Conservation (phyloP, 2,329 filamentous ascomycete genomes). For the Cladophialophora chaetospira region DNA sequence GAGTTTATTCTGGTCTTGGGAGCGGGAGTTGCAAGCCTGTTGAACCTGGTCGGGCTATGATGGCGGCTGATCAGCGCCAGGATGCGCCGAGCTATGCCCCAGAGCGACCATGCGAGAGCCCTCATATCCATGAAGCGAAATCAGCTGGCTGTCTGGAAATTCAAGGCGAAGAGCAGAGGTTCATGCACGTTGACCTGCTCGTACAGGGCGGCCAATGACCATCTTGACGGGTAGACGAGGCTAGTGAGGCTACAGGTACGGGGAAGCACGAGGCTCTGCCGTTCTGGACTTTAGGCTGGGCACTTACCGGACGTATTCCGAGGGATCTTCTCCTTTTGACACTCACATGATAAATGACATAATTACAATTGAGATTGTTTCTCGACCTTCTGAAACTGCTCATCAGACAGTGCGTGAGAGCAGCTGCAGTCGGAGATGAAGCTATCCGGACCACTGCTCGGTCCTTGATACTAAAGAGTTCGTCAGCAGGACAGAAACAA, state of each 20-base stretch:
- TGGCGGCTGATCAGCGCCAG: slow-evolving; percentile 1
- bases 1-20: slow-evolving; percentile 7
- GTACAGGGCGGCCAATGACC: slow-evolving; percentile 25
- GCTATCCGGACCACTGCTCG: neutral
- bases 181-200: slow-evolving; percentile 23
- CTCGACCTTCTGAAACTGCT: neutral
- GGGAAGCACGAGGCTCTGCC: slow-evolving; percentile 5
- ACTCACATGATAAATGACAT: slow-evolving; percentile 5
- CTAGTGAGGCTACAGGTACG: slow-evolving; percentile 2
- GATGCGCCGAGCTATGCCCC: neutral
- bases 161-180: slow-evolving; percentile 15
- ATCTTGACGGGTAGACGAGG: neutral
- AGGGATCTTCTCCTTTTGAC: neutral
- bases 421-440: neutral
- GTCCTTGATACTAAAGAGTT: neutral
- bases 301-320: neutral
- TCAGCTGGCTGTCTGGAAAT: slow-evolving; percentile 15
- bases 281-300: neutral
- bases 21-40: slow-evolving; percentile 9
- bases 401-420: neutral
- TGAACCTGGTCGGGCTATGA: slow-evolving; percentile 7
- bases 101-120: neutral
- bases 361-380: neutral
- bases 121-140: slow-evolving; percentile 24
- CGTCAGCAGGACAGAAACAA: neutral